A percentile compares a stretch with the other conserved stretches of the same genome.
Evolutionary conservation across 805 yeast genomes (phyloP).

Genomic region (Millerozyma miso): DNA sequence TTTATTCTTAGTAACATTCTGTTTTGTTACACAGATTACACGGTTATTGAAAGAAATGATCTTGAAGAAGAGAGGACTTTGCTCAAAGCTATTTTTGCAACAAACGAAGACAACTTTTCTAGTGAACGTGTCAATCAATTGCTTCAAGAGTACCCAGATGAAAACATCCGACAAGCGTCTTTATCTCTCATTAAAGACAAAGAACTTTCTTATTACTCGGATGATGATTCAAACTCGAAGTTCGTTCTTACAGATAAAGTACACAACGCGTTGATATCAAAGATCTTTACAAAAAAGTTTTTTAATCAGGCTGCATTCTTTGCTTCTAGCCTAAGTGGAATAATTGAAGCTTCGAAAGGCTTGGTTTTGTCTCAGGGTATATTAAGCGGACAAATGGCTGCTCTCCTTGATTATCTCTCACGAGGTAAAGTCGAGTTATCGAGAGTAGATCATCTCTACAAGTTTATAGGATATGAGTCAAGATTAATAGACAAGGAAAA

Average conservation of each 20-base stretch:
- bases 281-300: constrained; percentile 31
- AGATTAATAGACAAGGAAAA: constrained; percentile 66
- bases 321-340: constrained; percentile 36
- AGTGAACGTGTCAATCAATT: constrained; percentile 42
- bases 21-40: constrained; percentile 33
- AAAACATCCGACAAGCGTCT: constrained; percentile 46
- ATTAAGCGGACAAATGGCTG: constrained; percentile 59
- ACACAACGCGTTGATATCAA: constrained; percentile 33
- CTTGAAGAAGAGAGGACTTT: constrained; percentile 37
- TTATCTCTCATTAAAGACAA: constrained; percentile 49
- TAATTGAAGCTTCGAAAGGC: constrained; percentile 49
- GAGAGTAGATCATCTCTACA: constrained; percentile 53
- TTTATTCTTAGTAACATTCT: constrained; percentile 43
- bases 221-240: constrained; percentile 36
- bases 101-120: constrained; percentile 46
- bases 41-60: constrained; percentile 8
- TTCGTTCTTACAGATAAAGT: constrained; percentile 56
- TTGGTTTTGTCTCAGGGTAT: constrained; percentile 50
- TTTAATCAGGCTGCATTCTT: constrained; percentile 47
- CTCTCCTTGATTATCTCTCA: constrained; percentile 54
- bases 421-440: constrained; percentile 37
- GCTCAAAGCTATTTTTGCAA: constrained; percentile 56
- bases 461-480: constrained; percentile 65
- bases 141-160: constrained; percentile 44
- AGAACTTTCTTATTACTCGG: constrained; percentile 49